A percentile compares a stretch with the other conserved stretches of the same genome.
Conservation (phyloP, 2,329 filamentous ascomycete genomes). For the Trichophyton rubrum region DNA sequence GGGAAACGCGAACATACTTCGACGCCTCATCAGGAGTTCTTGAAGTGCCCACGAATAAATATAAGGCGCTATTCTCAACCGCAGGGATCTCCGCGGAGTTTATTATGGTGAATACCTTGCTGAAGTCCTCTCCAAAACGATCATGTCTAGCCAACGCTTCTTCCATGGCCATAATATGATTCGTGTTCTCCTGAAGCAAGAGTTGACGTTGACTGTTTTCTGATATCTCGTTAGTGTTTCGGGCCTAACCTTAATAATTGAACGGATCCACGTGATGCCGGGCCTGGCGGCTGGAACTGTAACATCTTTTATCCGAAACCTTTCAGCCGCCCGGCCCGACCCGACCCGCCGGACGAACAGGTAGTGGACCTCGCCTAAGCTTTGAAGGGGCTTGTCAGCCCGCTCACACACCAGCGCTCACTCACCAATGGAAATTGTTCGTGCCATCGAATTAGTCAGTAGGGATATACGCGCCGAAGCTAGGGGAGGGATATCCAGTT, state of each 20-base stretch:
- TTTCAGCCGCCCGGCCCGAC: background rate
- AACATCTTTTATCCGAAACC: background rate
- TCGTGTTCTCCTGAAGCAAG: background rate
- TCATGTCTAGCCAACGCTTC: background rate
- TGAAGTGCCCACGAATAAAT: background rate
- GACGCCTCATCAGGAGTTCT: background rate
- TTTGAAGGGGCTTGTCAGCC: background rate
- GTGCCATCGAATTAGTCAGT: background rate
- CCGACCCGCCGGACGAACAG: background rate
- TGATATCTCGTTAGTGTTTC: no score
- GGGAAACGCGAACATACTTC: constrained; percentile 8
- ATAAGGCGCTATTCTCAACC: background rate
- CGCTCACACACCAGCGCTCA: background rate
- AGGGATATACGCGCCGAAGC: background rate
- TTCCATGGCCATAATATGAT: background rate
- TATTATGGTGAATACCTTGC: background rate
- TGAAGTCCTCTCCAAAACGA: background rate
- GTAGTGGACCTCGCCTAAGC: background rate
- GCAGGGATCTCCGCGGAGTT: constrained; percentile 5
- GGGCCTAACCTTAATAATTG: background rate
- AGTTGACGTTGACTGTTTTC: background rate
- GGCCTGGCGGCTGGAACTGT: background rate
- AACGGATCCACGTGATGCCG: no score
- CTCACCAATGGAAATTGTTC: background rate
- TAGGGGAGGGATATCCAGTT: background rate